These are phyloP conservation scores for Cicer yamashitae DNA, from an alignment of 306 rosid species.

Conservation along the genomic window DNA sequence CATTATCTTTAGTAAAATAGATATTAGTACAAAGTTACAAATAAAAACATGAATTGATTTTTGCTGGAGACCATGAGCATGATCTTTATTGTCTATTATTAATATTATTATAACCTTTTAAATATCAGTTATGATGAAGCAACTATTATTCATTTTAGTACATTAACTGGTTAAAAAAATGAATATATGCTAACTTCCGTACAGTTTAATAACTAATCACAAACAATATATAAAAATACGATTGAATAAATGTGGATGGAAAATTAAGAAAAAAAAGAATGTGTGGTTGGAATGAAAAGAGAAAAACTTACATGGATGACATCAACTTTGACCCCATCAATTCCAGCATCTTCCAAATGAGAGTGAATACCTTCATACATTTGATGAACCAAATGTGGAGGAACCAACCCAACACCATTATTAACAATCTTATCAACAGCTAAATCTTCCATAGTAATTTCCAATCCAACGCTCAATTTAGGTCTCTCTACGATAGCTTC, in stretches of 20 bases:
- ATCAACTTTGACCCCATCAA: slow-evolving; percentile 94
- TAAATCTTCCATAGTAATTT: slow-evolving; percentile 82
- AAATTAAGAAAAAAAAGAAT: background rate
- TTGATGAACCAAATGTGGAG: slow-evolving; percentile 65
- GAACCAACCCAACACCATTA: slow-evolving; percentile 75
- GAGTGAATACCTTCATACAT: slow-evolving; percentile 89
- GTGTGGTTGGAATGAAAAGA: background rate
- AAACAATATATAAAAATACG: background rate
- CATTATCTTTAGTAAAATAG: background rate
- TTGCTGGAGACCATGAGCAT: too few relatives aligned
- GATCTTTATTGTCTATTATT: too few relatives aligned
- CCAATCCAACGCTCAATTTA: slow-evolving; percentile 59
- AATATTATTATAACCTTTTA: too few relatives aligned
- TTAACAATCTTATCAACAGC: slow-evolving; percentile 86
- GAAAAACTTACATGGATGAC: slow-evolving; percentile 81
- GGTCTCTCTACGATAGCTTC: slow-evolving; percentile 60
- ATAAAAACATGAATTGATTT: background rate
- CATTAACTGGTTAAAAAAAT: too few relatives aligned
- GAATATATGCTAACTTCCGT: too few relatives aligned
- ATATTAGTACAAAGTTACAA: background rate
- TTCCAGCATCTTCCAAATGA: slow-evolving; percentile 67
- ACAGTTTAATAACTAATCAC: background rate
- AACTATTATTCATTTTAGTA: too few relatives aligned
- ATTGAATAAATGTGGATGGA: background rate
- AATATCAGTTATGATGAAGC: too few relatives aligned